phyloP scores from a whole-genome alignment of 352 stramenopile genomes.

The Globisporangium lucens region DNA sequence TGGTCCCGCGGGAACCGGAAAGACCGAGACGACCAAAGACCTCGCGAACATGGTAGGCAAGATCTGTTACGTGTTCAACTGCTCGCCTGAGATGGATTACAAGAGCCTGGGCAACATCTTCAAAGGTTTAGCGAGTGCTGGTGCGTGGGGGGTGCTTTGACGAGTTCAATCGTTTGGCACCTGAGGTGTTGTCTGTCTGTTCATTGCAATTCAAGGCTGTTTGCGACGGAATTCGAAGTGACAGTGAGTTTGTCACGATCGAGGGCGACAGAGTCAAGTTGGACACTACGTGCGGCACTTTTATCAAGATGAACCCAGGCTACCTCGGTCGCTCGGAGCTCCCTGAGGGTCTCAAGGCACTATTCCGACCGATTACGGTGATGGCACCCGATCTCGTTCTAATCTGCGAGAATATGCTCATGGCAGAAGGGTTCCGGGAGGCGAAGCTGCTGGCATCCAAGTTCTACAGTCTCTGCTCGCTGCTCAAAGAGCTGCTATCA shows the following conservation, averaged over 20 bases:
- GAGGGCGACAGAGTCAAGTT: constrained; percentile 90
- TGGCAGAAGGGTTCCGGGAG: constrained; percentile 93
- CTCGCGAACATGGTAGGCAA: constrained; percentile 92
- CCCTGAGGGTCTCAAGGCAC: constrained; percentile 92
- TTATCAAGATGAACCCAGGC: constrained; percentile 97
- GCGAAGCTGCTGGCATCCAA: constrained; percentile 93
- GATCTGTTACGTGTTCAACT: constrained; percentile 94
- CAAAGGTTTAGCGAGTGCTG: constrained; percentile 90
- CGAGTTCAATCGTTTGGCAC: constrained; percentile 94
- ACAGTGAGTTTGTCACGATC: constrained; percentile 84
- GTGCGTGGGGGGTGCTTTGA: constrained; percentile 96
- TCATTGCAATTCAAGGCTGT: constrained; percentile 95
- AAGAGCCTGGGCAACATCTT: constrained; percentile 95
- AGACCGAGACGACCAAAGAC: constrained; percentile 96
- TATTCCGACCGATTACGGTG: constrained; percentile 95
- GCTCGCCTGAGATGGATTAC: constrained; percentile 96
- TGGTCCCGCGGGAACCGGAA: constrained; percentile 88
- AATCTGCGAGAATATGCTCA: constrained; percentile 97
- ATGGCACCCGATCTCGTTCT: constrained; percentile 95
- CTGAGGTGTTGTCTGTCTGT: constrained; percentile 91
- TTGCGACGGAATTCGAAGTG: constrained; percentile 90
- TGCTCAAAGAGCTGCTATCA: constrained; percentile 90
- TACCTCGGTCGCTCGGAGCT: constrained; percentile 93
- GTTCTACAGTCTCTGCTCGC: constrained; percentile 93
- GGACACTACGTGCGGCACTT: constrained; percentile 89